A percentile compares a stretch with the other conserved stretches of the same genome.
phyloP scores from a whole-genome alignment of 441 rosid species.

The Gossypium aridum region DNA sequence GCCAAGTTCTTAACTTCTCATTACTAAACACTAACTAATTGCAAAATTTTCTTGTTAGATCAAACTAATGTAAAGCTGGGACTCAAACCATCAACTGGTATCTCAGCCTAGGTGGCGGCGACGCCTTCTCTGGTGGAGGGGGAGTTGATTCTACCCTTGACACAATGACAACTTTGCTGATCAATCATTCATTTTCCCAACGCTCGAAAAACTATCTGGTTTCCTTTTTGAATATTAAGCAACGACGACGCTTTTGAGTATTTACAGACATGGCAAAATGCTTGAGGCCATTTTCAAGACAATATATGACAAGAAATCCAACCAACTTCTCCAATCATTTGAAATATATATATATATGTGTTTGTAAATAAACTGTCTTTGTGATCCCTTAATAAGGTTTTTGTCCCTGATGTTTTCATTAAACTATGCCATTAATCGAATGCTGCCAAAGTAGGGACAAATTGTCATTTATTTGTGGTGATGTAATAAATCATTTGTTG shows the following conservation, averaged over 20 bases:
- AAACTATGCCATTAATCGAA: no score
- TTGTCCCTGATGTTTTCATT: background rate
- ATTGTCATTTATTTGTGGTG: no score
- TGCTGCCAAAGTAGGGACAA: no score
- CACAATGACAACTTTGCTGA: background rate
- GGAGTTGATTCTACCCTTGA: background rate
- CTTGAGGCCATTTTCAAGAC: background rate
- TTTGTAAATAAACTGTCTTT: background rate
- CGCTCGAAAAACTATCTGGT: background rate
- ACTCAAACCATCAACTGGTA: constrained; percentile 18
- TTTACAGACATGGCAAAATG: background rate
- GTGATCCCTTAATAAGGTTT: constrained; percentile 11
- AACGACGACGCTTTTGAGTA: background rate
- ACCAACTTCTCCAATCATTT: background rate
- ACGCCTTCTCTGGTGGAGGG: background rate
- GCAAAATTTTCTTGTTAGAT: constrained; percentile 13
- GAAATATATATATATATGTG: background rate
- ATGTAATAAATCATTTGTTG: no score
- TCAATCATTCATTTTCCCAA: background rate
- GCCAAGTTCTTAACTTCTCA: background rate
- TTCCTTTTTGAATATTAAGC: background rate
- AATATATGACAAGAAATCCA: background rate
- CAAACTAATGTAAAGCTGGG: constrained; percentile 4
- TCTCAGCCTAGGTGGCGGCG: constrained; percentile 18
- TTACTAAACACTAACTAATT: background rate